A percentile compares a stretch with the other conserved stretches of the same genome.
Conservation (phyloP, 805 yeast genomes). For the Cyberlindnera japonica region DNA sequence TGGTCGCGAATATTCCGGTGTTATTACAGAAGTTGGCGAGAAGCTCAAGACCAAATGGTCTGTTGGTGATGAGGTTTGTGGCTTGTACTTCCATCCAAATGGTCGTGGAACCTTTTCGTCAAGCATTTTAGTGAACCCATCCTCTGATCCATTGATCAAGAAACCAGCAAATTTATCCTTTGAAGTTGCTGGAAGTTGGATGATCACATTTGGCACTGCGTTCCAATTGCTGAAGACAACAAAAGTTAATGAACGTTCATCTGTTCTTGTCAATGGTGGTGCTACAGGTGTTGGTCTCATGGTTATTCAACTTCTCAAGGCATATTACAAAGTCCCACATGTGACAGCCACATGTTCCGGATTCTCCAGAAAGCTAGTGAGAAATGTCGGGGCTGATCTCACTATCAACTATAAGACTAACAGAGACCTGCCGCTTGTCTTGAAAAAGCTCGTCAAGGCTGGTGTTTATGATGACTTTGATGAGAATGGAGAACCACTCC, state of each 20-base stretch:
- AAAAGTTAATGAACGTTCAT: slow-evolving; percentile 37
- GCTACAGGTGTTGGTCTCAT: slow-evolving; percentile 70
- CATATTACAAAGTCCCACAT: slow-evolving; percentile 42
- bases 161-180: slow-evolving; percentile 45
- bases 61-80: slow-evolving; percentile 65
- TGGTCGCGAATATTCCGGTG: slow-evolving; percentile 71
- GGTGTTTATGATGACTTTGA: slow-evolving; percentile 33
- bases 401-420: slow-evolving; percentile 46
- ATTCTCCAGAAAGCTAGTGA: slow-evolving; percentile 42
- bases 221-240: slow-evolving; percentile 37
- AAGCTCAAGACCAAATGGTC: slow-evolving; percentile 33
- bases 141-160: slow-evolving; percentile 42
- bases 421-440: slow-evolving; percentile 21
- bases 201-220: slow-evolving; percentile 64
- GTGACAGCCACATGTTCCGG: slow-evolving; percentile 60
- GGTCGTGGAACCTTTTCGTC: slow-evolving; percentile 58
- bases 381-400: slow-evolving; percentile 48
- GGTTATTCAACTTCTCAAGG: slow-evolving; percentile 56
- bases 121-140: slow-evolving; percentile 51
- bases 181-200: slow-evolving; percentile 61
- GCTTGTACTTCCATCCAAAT: slow-evolving; percentile 49
- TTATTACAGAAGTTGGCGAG: slow-evolving; percentile 51
- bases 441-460: slow-evolving; percentile 22
- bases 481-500: slow-evolving; percentile 25
- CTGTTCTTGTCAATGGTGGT: slow-evolving; percentile 70